Conservation (phyloP, 768 basidiomycete genomes). For the Mycena leptocephala region DNA sequence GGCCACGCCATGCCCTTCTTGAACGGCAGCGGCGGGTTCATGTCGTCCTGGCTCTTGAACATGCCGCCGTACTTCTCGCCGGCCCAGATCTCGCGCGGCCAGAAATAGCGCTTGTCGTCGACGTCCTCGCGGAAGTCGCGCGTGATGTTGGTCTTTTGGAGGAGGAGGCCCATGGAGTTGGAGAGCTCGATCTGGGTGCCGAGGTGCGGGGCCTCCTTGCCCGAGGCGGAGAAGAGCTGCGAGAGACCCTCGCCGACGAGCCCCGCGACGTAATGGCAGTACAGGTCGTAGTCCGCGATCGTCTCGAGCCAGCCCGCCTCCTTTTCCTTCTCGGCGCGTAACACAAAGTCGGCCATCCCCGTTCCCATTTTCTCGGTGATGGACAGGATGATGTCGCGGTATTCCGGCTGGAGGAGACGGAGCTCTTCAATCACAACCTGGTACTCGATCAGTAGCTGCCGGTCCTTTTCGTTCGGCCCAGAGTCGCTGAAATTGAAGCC, state of each 20-base stretch:
- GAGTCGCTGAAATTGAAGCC: conserved; percentile 91
- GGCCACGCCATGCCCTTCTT: background rate
- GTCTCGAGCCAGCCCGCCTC: conserved; percentile 72
- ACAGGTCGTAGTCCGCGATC: conserved; percentile 93
- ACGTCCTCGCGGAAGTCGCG: conserved; percentile 96
- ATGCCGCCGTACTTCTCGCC: conserved; percentile 64
- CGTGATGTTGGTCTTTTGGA: conserved; percentile 99
- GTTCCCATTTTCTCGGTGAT: conserved; percentile 90
- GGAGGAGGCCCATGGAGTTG: conserved; percentile 95
- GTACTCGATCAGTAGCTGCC: conserved; percentile 89
- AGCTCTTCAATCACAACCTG: conserved; percentile 87
- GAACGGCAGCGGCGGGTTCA: conserved; percentile 61
- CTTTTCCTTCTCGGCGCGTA: conserved; percentile 76
- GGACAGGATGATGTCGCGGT: conserved; percentile 86
- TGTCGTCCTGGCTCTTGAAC: conserved; percentile 80
- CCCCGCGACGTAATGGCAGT: conserved; percentile 98
- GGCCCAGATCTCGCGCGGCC: conserved; percentile 96
- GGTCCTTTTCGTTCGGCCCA: conserved; percentile 92
- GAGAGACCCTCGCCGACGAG: conserved; percentile 97
- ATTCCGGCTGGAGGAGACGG: conserved; percentile 74
- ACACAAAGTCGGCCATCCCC: conserved; percentile 88
- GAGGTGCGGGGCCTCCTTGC: conserved; percentile 84
- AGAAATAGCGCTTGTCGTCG: conserved; percentile 90
- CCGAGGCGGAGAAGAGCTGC: conserved; percentile 88
- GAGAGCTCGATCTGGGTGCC: conserved; percentile 88